Base-by-base conservation (phyloP, 768 basidiomycete genomes). In the Phylloporus sp. region DNA sequence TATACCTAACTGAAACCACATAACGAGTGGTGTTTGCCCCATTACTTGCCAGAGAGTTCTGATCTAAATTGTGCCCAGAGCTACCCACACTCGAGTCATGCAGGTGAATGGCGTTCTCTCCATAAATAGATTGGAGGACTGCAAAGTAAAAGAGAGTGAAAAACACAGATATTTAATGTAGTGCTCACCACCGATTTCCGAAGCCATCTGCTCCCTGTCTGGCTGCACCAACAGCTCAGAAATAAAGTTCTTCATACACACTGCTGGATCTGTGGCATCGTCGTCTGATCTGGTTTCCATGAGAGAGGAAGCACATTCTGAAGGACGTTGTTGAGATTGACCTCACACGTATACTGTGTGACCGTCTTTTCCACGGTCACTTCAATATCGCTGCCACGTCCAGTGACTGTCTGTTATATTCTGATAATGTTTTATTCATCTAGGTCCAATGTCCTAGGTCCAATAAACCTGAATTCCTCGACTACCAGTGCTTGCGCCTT, bases 91-190 rank as follows among this genome's bases (percentile, higher is more conserved):
- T 47, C 24, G 72, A 59, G 26, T 76, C 72, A 45, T 67, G 72
- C 82, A 82, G 66, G n/a, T 72, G 74, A 34, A 91, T 73, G 13
- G 84, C 75, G 36, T 79, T 71, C 9, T 85, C 81, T 36, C 88
- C 89, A 60, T 91, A 92, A 59, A 92, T 92, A 23, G 88, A 88
- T 64, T 82, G 85, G n/a, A 92, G 71, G 15, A 87, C 90, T 69
- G 41, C 15, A 61, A 54, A 39, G 20, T 6, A 27, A 42, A 40
- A 47, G n/a, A 36, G 40, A 27, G 11, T 34, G 20, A 47, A 58
- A 46, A 24, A 40, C 24, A 24, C 9, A n/a, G 6, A 18, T n/a
- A n/a, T 38, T 36, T n/a, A 28, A 22, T 47, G 46, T 32, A 52
- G 34, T 20, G 44, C 54, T 50, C 51, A 64, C 78, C 78, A 54